Conservation (phyloP, 2,329 filamentous ascomycete genomes). For the Xylaria sp. region DNA sequence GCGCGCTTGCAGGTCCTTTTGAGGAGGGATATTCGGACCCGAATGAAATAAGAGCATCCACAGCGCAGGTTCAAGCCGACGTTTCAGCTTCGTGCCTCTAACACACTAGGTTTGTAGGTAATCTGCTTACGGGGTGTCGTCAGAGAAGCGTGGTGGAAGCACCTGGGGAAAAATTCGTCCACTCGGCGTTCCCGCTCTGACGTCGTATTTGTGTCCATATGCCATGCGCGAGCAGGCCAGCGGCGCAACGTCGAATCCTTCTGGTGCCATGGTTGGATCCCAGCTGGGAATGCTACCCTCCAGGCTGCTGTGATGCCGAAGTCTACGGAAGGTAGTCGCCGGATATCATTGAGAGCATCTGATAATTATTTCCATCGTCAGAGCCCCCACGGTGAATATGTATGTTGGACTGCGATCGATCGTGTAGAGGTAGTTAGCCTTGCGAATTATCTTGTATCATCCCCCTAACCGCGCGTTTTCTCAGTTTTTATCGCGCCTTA, state of each 20-base stretch:
- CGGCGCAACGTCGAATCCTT: conserved; percentile 20
- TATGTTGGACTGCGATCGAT: background rate
- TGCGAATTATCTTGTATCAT: background rate
- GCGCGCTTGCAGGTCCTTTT: background rate
- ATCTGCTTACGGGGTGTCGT: conserved; percentile 21
- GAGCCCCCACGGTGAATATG: background rate
- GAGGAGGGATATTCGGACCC: background rate
- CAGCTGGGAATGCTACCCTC: background rate
- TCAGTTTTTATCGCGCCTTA: background rate
- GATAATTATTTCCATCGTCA: background rate
- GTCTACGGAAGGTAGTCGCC: background rate
- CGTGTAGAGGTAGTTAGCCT: no score
- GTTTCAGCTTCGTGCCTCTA: conserved; percentile 23
- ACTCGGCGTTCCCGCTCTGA: conserved; percentile 34
- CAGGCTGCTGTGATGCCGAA: background rate
- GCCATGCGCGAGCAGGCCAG: conserved; percentile 26
- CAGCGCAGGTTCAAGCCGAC: conserved; percentile 2
- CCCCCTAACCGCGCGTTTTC: background rate
- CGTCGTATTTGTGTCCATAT: conserved; percentile 31
- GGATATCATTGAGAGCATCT: background rate
- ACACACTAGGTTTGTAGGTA: conserved; percentile 10
- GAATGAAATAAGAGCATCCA: background rate
- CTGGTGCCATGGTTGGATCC: conserved; percentile 13
- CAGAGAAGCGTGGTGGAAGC: conserved; percentile 13
- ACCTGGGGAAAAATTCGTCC: conserved; percentile 27